Evolutionary conservation across 164 flowering plant genomes (phyloP), one percentile per base, ranked within the genome.

Genomic region (Piper betle): DNA sequence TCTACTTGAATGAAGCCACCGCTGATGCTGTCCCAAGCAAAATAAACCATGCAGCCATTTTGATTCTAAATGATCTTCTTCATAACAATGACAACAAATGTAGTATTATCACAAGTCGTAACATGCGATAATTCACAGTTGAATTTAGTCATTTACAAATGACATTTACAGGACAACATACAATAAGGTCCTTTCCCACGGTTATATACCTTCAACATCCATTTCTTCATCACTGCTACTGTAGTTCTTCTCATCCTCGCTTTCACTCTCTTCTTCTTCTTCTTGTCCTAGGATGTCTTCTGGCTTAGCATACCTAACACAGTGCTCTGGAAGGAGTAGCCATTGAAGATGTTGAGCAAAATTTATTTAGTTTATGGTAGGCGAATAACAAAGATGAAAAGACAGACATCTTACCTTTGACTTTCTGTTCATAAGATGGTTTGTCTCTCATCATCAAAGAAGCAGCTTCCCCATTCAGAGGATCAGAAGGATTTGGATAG

Each of bases 401-500:
- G 50, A 43, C 12, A 8, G 50, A 43, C 12, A 43, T 43, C 2
- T 19, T 68, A 81, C 88, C 88, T 78, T 75, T 83, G 18, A 83
- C 82, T 66, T 69, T 78, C 63, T 72, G 80, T 17, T 81, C 84
- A 65, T 83, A 83, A 12, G 71, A 69, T 61, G 71, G 42, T 5
- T 67, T 75, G 63, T 81, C 84, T 58, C 78, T 79, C 82, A 80
- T 81, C 85, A 81, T 78, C 41, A 83, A 61, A 40, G 81, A 80
- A 50, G 88, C 88, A 55, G 88, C 88, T 68, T 83, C 88, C 5
- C 85, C 84, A 61, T 83, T 83, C 72, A 83, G 71, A 41, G 88
- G 88, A 68, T 81, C 84, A 0, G 85, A 77, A 19, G 88, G 66
- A 58, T 70, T 70, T 20, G 73, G 73, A 52, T 70, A 70, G 10